Base-by-base conservation (phyloP, 192 early-diverging fungal species). In the Coemansia sp. region DNA sequence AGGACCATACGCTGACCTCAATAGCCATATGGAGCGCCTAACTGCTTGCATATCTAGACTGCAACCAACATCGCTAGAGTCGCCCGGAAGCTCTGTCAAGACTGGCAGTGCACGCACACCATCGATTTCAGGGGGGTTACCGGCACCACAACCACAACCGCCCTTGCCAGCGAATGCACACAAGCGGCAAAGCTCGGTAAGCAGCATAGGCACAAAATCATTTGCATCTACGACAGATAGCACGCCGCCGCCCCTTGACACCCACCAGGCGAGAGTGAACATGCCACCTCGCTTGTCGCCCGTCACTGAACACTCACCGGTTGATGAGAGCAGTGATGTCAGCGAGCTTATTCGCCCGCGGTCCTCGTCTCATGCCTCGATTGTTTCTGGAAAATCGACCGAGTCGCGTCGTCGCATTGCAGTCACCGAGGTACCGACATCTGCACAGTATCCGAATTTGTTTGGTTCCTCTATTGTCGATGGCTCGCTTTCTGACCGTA, bases 401-500 rank as follows among this genome's bases (percentile, higher is more conserved):
- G 80, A 83, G 62, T 77, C 80, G 45, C 75, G 75, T 17, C 80
- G 80, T 36, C 80, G 80, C 62, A 83, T 77, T n/a, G 57, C 72
- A 44, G 73, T 75, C n/a, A 66, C 68, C 17, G 80, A 77, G 66
- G 69, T 70, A 42, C 68, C 63, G 29, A 77, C 63, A 37, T 72
- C 80, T 50, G 62, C 76, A n/a, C 75, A 75, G 68, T 77, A 57
- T 25, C 80, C 72, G 10, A 68, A 63, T n/a, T 48, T 77, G 75
- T 83, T 83, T 70, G 75, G 75, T 5, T 45, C 46, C n/a, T 46
- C 75, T 44, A 27, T 77, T 6, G 12, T 45, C 5, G 70, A 73
- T 17, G 19, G 21, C 12, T n/a, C 73, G 25, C 61, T 29, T 8
- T 1, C 59, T 41, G 58, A 45, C 37, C 53, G 53, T 6, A 9